phyloP scores from a whole-genome alignment of 2,329 filamentous ascomycete genomes.

The Amylocarpus encephaloides region DNA sequence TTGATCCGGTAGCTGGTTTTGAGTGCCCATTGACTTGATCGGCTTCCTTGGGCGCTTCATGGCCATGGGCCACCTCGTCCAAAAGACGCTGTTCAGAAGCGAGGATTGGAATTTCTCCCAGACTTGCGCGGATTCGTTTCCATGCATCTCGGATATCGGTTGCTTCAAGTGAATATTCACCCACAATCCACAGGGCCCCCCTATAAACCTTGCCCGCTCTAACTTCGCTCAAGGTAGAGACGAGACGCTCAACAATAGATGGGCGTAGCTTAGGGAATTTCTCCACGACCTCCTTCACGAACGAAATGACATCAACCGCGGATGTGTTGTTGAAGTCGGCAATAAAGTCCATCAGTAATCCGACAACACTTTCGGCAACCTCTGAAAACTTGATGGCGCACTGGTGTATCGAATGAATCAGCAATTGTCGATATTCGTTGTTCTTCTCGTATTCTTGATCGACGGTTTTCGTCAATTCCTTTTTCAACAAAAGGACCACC shows the following conservation, averaged over 20 bases:
- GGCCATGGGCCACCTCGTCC: conserved; percentile 70
- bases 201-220: conserved; percentile 96
- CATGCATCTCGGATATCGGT: conserved; percentile 93
- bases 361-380: conserved; percentile 92
- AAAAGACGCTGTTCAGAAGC: conserved; percentile 88
- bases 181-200: conserved; percentile 94
- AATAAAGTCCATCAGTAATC: conserved; percentile 97
- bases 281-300: conserved; percentile 98
- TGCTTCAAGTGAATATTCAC: conserved; percentile 91
- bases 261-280: conserved; percentile 88
- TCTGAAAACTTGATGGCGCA: conserved; percentile 99
- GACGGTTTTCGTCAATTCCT: conserved; percentile 94
- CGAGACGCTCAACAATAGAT: conserved; percentile 81
- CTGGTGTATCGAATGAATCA: conserved; percentile 96
- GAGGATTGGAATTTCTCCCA: conserved; percentile 95
- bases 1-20: conserved; percentile 73
- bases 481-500: conserved; percentile 91
- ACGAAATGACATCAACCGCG: conserved; percentile 94
- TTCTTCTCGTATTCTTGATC: conserved; percentile 99
- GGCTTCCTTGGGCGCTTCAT: conserved; percentile 53
- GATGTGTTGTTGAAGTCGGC: conserved; percentile 96
- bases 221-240: conserved; percentile 86
- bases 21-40: conserved; percentile 73
- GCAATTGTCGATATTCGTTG: conserved; percentile 84
- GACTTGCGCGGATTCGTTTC: conserved; percentile 88